Evolutionary conservation across 2,329 filamentous ascomycete genomes (phyloP).

Genomic region (Xylaria sp.): DNA sequence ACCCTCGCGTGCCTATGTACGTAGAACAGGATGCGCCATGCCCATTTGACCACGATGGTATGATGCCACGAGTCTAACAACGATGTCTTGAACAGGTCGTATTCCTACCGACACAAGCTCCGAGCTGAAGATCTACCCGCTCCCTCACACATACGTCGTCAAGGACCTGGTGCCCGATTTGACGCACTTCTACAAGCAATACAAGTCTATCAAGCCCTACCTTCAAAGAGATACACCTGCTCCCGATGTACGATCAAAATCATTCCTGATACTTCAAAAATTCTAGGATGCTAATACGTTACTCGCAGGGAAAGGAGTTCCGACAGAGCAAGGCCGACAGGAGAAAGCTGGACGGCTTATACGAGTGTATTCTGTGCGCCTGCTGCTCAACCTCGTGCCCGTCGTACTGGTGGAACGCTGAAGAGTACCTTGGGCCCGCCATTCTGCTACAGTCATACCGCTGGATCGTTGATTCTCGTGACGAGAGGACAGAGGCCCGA

Average conservation of each 20-base stretch:
- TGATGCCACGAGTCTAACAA: constrained; percentile 36
- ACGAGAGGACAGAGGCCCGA: constrained; percentile 88
- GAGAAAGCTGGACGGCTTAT: constrained; percentile 95
- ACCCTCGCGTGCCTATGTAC: constrained; percentile 96
- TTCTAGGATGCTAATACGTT: constrained; percentile 35
- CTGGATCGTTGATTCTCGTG: constrained; percentile 94
- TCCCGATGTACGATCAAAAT: constrained; percentile 74
- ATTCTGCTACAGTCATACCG: constrained; percentile 98
- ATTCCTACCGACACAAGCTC: constrained; percentile 85
- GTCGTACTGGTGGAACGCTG: constrained; percentile 99
- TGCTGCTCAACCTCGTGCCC: constrained; percentile 99
- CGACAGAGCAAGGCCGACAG: constrained; percentile 92
- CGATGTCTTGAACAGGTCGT: constrained; percentile 72
- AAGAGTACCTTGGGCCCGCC: constrained; percentile 97
- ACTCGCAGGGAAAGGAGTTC: constrained; percentile 83
- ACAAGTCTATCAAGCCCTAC: constrained; percentile 99
- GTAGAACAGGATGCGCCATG: constrained; percentile 52
- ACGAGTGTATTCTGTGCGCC: constrained; percentile 99
- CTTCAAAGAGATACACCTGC: constrained; percentile 89
- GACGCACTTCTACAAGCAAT: constrained; percentile 99
- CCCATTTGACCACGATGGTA: not conserved
- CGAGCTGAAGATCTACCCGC: constrained; percentile 94
- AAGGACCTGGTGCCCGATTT: constrained; percentile 98
- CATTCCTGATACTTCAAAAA: constrained; percentile 32
- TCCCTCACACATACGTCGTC: constrained; percentile 98